phyloP scores from a whole-genome alignment of 805 yeast species.

The Teunomyces barrocoloradensis region DNA sequence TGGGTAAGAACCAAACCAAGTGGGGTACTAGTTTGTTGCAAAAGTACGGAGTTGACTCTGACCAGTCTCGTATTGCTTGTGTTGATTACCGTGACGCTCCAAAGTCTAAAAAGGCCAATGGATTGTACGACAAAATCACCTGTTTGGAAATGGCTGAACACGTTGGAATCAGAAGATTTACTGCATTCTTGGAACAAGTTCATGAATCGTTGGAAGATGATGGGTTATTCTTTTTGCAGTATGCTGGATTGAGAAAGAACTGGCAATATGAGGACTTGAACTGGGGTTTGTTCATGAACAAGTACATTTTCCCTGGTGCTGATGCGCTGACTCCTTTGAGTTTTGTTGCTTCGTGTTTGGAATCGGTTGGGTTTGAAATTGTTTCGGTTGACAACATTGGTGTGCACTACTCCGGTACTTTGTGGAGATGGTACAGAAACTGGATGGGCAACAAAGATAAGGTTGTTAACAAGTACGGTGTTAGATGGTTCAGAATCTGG shows the following conservation, averaged over 20 bases:
- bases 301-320: slow-evolving; percentile 95
- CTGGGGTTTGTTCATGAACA: slow-evolving; percentile 97
- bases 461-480: slow-evolving; percentile 76
- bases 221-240: slow-evolving; percentile 82
- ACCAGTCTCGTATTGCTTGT: slow-evolving; percentile 78
- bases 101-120: slow-evolving; percentile 45
- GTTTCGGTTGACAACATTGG: slow-evolving; percentile 85
- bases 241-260: slow-evolving; percentile 84
- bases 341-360: slow-evolving; percentile 73
- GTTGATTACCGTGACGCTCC: slow-evolving; percentile 92
- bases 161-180: slow-evolving; percentile 85
- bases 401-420: slow-evolving; percentile 86
- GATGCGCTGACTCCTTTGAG: slow-evolving; percentile 94
- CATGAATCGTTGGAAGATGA: slow-evolving; percentile 88
- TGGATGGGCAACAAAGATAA: slow-evolving; percentile 83
- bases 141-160: slow-evolving; percentile 96
- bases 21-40: slow-evolving; percentile 76
- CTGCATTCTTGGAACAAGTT: slow-evolving; percentile 73
- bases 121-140: slow-evolving; percentile 77
- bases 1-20: slow-evolving; percentile 86
- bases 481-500: slow-evolving; percentile 92
- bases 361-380: slow-evolving; percentile 83
- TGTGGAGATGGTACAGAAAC: slow-evolving; percentile 94
- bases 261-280: slow-evolving; percentile 94
- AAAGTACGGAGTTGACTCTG: slow-evolving; percentile 62